These are phyloP conservation scores for Amphichorda felina DNA, from an alignment of 2,329 filamentous ascomycete species.

Conservation along the genomic window DNA sequence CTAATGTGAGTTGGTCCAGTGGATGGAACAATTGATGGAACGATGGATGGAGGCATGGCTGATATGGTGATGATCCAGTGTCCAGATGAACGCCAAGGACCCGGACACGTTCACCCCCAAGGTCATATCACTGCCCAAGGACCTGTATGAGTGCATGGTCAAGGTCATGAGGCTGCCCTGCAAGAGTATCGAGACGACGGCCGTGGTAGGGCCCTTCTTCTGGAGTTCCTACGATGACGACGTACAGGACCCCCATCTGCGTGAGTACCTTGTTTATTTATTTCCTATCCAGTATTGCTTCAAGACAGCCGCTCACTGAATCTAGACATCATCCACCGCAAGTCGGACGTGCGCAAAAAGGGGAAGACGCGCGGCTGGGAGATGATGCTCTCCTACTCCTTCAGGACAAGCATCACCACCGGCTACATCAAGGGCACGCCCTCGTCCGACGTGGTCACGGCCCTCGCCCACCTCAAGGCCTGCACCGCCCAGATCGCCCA, in stretches of 20 bases:
- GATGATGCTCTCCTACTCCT: conserved; percentile 47
- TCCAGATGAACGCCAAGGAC: conserved; percentile 43
- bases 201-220: conserved; percentile 51
- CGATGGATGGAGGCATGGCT: neutral
- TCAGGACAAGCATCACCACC: conserved; percentile 41
- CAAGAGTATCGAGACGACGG: conserved; percentile 44
- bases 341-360: conserved; percentile 55
- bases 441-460: conserved; percentile 38
- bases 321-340: conserved; percentile 48
- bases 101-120: conserved; percentile 45
- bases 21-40: neutral
- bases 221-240: conserved; percentile 47
- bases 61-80: conserved; percentile 19
- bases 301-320: neutral
- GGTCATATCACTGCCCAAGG: conserved; percentile 38
- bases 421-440: conserved; percentile 51
- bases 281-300: no score
- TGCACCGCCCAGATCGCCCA: conserved; percentile 40
- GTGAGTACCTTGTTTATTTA: conserved; percentile 22
- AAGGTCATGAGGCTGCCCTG: conserved; percentile 39
- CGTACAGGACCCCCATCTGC: conserved; percentile 38
- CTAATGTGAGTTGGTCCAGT: conserved; percentile 32
- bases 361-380: conserved; percentile 53
- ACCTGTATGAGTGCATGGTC: conserved; percentile 44
- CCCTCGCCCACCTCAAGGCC: conserved; percentile 35